These are phyloP conservation scores for Podospora australis DNA, from an alignment of 495 filamentous ascomycete species.

Conservation along the genomic window DNA sequence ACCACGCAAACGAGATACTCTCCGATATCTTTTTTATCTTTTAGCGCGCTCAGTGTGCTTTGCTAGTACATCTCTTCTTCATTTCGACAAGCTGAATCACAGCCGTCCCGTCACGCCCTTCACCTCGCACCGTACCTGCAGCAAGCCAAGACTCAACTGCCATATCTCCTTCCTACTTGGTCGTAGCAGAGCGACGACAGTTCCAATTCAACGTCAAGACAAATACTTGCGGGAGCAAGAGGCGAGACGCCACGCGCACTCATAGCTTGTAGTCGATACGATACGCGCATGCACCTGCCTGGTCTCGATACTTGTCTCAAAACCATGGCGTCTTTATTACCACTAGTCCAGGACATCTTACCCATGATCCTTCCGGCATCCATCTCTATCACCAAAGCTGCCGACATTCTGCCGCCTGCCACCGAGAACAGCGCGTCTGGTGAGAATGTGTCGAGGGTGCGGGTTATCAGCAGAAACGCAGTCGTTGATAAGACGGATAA, in stretches of 20 bases:
- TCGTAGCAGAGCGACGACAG: background rate
- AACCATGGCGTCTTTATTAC: conserved; percentile 41
- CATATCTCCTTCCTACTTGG: conserved; percentile 10
- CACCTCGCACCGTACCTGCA: no score
- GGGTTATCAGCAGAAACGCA: conserved; percentile 50
- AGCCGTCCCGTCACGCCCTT: no score
- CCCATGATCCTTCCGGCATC: conserved; percentile 44
- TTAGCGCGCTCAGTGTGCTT: no score
- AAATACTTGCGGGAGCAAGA: background rate
- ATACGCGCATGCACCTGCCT: background rate
- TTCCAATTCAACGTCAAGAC: no score
- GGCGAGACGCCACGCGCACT: background rate
- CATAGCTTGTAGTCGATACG: background rate
- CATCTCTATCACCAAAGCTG: conserved; percentile 38
- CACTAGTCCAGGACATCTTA: conserved; percentile 42
- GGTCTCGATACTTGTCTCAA: background rate
- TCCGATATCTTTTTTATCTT: no score
- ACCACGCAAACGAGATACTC: no score
- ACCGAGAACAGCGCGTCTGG: background rate
- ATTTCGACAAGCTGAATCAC: no score
- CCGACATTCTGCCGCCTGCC: conserved; percentile 32
- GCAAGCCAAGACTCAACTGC: background rate
- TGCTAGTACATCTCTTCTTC: background rate
- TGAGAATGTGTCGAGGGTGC: conserved; percentile 31
- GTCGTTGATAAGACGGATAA: conserved; percentile 53